A percentile compares a stretch with the other conserved stretches of the same genome.
phyloP scores from a whole-genome alignment of 192 early-diverging fungal genomes.

The Coemansia sp. region DNA sequence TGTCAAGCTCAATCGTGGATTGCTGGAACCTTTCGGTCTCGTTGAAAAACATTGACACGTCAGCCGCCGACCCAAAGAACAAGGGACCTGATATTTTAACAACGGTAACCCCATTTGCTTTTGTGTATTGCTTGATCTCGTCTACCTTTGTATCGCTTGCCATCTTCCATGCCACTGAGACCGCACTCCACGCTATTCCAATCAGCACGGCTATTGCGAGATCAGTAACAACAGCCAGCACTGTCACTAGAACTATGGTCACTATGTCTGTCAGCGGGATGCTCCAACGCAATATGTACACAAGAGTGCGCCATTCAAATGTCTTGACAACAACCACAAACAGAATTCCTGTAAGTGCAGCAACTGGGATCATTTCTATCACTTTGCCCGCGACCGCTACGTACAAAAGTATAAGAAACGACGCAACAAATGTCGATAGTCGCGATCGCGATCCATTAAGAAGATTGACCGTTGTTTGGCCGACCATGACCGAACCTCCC shows the following conservation, averaged over 20 bases:
- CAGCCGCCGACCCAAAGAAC: constrained; percentile 1
- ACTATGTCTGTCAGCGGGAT: background rate
- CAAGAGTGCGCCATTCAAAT: background rate
- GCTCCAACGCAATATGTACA: constrained; percentile 2
- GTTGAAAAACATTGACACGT: background rate
- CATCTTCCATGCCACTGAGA: background rate
- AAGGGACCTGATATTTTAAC: background rate
- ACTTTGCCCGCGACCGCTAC: background rate
- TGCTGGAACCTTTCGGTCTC: background rate
- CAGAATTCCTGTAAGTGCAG: background rate
- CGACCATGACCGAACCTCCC: background rate
- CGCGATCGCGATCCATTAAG: background rate
- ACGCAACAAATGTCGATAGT: background rate
- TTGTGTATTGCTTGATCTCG: background rate
- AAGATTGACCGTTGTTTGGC: background rate
- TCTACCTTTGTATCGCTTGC: constrained; percentile 1
- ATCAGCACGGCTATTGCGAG: background rate
- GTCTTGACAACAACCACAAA: background rate
- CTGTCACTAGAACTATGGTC: background rate
- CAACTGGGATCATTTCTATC: background rate
- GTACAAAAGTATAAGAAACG: background rate
- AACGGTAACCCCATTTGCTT: background rate
- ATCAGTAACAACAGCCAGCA: background rate
- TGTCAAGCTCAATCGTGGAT: background rate
- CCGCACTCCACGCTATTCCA: background rate